Evolutionary conservation across 371 early-diverging fungal species (phyloP).

Genomic region (Conidiobolus incongruus): DNA sequence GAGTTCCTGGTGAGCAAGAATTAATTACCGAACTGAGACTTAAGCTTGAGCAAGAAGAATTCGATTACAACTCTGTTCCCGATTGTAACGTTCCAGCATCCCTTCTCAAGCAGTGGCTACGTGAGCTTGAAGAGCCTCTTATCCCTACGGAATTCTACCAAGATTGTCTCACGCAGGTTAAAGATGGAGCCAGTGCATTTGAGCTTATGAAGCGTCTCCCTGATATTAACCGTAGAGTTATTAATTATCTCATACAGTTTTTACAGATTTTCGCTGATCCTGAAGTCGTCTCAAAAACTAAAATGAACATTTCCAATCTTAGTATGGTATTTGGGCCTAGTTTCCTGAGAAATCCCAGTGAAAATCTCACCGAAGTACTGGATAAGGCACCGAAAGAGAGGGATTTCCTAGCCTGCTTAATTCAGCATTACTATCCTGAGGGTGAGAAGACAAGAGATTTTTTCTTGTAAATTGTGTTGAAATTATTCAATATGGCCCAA

Average conservation of each 20-base stretch:
- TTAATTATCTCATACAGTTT: conserved; percentile 54
- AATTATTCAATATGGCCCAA: no score
- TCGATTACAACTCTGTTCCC: conserved; percentile 37
- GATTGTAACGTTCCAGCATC: conserved; percentile 88
- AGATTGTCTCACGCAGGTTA: conserved; percentile 28
- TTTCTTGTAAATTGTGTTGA: no score
- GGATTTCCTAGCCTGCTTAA: no score
- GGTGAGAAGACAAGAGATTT: no score
- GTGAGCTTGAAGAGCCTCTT: conserved; percentile 79
- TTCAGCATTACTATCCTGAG: no score
- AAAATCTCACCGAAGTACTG: conserved; percentile 7
- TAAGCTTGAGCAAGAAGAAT: conserved; percentile 8
- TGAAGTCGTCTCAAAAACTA: conserved; percentile 36
- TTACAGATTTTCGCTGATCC: conserved; percentile 60
- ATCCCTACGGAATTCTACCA: conserved; percentile 67
- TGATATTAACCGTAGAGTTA: conserved; percentile 47
- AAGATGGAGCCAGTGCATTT: conserved; percentile 25
- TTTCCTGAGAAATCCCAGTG: conserved; percentile 62
- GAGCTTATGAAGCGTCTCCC: conserved; percentile 42
- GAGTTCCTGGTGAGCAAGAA: conserved; percentile 88
- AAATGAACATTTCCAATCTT: conserved; percentile 73
- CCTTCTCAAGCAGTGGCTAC: conserved; percentile 75
- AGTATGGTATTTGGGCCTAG: conserved; percentile 96
- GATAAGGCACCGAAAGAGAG: conserved; percentile 7
- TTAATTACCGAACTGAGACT: conserved; percentile 44